Evolutionary conservation across 306 rosid genomes (phyloP).

Genomic region (Quercus rubra): DNA sequence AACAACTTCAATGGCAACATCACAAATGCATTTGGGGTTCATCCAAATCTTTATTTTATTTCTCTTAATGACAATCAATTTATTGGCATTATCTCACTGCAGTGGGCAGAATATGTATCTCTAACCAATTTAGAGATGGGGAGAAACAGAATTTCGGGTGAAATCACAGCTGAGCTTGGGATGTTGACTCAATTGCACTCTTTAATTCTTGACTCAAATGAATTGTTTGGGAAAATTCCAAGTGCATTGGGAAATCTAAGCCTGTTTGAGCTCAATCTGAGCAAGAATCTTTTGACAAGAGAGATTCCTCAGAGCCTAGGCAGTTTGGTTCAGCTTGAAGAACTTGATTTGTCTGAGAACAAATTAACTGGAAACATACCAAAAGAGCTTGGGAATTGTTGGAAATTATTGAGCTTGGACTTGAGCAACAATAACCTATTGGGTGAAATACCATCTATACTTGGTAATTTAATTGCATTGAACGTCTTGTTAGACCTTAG

Average conservation of each 20-base stretch:
- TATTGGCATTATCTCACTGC: conserved; percentile 25
- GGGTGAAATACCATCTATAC: too few species aligned
- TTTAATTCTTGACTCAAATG: conserved; percentile 34
- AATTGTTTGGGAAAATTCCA: conserved; percentile 45
- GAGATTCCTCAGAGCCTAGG: conserved; percentile 31
- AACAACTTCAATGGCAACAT: conserved; percentile 57
- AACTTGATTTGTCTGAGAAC: conserved; percentile 57
- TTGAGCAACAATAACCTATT: too few species aligned
- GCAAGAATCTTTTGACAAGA: conserved; percentile 49
- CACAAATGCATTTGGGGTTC: conserved; percentile 41
- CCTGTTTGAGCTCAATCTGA: conserved; percentile 35
- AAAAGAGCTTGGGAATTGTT: too few species aligned
- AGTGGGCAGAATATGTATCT: conserved; percentile 49
- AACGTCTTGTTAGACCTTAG: conserved; percentile 48
- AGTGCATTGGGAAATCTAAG: conserved; percentile 41
- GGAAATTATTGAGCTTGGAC: too few species aligned
- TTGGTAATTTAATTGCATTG: conserved; percentile 28
- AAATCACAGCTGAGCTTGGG: conserved; percentile 44
- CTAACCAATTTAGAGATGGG: conserved; percentile 41
- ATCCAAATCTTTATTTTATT: conserved; percentile 20
- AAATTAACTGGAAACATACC: not conserved
- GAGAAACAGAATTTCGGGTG: conserved; percentile 48
- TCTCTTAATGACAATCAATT: conserved; percentile 16
- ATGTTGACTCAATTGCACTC: conserved; percentile 22
- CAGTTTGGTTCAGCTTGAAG: conserved; percentile 19